phyloP scores from a whole-genome alignment of 140 eudicot genomes.

The Bidens hawaiensis region DNA sequence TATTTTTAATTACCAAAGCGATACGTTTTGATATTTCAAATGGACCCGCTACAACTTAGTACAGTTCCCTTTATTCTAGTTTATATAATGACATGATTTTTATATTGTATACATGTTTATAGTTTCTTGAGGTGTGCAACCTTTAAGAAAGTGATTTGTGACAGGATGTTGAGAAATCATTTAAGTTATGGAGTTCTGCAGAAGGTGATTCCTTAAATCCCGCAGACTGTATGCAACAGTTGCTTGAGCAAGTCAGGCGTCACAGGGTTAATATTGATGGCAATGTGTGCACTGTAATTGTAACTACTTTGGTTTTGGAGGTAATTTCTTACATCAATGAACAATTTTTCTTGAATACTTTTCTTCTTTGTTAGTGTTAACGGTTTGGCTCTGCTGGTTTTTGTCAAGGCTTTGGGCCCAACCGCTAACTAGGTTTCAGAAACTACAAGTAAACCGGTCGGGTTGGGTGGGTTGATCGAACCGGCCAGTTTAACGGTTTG shows the following conservation, averaged over 20 bases:
- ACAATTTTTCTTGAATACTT: neutral
- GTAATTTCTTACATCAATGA: conserved; percentile 31
- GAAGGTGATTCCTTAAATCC: conserved; percentile 57
- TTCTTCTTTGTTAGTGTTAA: neutral
- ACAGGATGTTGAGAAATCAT: conserved; percentile 80
- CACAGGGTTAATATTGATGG: conserved; percentile 85
- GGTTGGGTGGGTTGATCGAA: neutral
- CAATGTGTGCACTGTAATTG: conserved; percentile 91
- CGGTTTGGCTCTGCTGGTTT: neutral
- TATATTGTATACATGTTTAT: neutral
- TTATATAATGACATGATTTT: too few relatives aligned
- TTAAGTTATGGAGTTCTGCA: conserved; percentile 51
- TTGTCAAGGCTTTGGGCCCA: neutral
- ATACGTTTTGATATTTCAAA: too few relatives aligned
- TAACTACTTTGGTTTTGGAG: conserved; percentile 94
- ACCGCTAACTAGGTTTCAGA: neutral
- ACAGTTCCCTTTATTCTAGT: too few relatives aligned
- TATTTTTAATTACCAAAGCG: too few relatives aligned
- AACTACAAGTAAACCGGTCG: neutral
- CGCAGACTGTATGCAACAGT: conserved; percentile 88
- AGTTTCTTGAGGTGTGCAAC: conserved; percentile 5
- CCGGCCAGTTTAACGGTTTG: neutral
- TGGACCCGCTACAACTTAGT: too few relatives aligned
- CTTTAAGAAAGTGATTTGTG: conserved; percentile 6
- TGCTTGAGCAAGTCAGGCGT: conserved; percentile 90